phyloP scores from a whole-genome alignment of 2,329 filamentous ascomycete species.

The Aspergillus brasiliensis region DNA sequence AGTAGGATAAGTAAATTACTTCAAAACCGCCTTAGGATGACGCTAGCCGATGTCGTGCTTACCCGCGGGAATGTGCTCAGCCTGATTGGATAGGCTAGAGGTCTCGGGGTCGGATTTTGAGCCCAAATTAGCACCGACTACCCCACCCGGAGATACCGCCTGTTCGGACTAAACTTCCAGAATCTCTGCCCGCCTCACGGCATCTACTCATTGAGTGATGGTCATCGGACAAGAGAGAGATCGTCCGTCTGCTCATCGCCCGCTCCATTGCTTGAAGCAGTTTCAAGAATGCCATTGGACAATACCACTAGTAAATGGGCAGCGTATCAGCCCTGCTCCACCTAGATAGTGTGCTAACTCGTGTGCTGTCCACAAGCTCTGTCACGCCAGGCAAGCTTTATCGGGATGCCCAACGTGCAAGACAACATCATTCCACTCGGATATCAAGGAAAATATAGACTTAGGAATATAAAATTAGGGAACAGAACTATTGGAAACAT shows the following conservation, averaged over 20 bases:
- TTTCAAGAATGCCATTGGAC: not conserved
- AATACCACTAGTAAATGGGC: not conserved
- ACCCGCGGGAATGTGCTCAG: not conserved
- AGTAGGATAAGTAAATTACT: not conserved
- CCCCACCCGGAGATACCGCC: not conserved
- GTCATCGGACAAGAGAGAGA: not conserved
- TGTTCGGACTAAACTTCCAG: slow-evolving; percentile 2
- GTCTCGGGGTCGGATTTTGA: not conserved
- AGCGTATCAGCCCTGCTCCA: not conserved
- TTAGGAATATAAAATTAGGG: no score
- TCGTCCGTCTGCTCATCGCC: not conserved
- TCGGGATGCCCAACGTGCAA: not conserved
- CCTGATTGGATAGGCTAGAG: not conserved
- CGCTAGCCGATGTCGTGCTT: not conserved
- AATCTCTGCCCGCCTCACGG: not conserved
- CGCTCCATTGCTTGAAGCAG: not conserved
- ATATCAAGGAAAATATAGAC: no score
- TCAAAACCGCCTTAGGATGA: not conserved
- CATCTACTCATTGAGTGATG: not conserved
- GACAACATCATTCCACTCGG: no score
- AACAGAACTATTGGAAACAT: no score
- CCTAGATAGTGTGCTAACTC: not conserved
- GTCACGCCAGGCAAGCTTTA: not conserved
- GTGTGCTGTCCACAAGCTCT: not conserved
- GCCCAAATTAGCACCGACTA: not conserved